Evolutionary conservation across 176 grass and related monocot species (phyloP).

Genomic region (Pharus latifolius): DNA sequence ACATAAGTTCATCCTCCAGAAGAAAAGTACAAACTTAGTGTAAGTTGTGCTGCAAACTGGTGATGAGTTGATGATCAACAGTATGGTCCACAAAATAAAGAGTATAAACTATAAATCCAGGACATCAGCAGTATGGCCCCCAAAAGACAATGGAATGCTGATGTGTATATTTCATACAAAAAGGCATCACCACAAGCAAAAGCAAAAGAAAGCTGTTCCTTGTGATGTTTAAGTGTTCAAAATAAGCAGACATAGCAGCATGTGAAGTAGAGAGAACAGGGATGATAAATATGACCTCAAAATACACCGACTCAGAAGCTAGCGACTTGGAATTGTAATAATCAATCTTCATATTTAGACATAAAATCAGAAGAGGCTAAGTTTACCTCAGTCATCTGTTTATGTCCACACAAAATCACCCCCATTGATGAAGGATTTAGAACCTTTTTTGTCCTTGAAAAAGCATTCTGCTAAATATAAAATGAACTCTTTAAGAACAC

Average conservation of each 20-base stretch:
- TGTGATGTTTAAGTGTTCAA: background rate
- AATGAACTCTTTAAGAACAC: background rate
- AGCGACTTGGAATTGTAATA: background rate
- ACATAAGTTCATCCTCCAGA: too few species aligned
- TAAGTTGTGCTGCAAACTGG: background rate
- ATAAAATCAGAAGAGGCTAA: background rate
- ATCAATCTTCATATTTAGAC: background rate
- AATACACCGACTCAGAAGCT: too few species aligned
- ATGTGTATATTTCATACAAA: background rate
- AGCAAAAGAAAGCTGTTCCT: background rate
- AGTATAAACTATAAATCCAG: background rate
- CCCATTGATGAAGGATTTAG: slow-evolving; percentile 48
- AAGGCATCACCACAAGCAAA: background rate
- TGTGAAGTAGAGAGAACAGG: background rate
- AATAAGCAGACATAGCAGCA: background rate
- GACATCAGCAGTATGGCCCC: background rate
- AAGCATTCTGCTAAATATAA: slow-evolving; percentile 51
- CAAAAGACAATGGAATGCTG: background rate
- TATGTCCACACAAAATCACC: slow-evolving; percentile 86
- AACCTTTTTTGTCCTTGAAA: slow-evolving; percentile 53
- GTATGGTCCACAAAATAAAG: background rate
- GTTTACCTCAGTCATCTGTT: slow-evolving; percentile 74
- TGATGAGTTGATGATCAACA: background rate
- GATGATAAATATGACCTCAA: too few species aligned
- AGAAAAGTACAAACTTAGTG: background rate